phyloP scores from a whole-genome alignment of 1,139 yeast genomes.

The Candida sp. region DNA sequence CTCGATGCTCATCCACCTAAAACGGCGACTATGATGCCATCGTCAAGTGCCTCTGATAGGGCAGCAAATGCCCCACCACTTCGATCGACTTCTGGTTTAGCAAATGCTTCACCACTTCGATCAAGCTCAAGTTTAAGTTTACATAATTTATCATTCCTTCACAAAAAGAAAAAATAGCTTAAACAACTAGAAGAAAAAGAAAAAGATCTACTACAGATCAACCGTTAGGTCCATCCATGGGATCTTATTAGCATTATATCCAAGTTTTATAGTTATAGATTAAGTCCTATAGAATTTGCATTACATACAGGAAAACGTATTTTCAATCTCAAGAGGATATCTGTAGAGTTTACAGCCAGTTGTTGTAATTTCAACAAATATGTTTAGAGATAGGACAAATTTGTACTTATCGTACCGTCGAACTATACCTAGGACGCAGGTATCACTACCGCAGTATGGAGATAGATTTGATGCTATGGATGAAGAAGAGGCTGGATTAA shows the following conservation, averaged over 20 bases:
- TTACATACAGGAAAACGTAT: not conserved
- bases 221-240: too few species aligned
- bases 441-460: conserved; percentile 7
- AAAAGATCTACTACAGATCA: too few species aligned
- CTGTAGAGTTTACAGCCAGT: too few species aligned
- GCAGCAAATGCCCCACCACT: conserved; percentile 20
- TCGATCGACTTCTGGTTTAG: conserved; percentile 16
- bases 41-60: conserved; percentile 33
- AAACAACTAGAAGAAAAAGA: too few species aligned
- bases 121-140: conserved; percentile 27
- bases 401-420: conserved; percentile 68
- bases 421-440: conserved; percentile 53
- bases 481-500: conserved; percentile 58
- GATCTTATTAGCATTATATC: too few species aligned
- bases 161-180: conserved; percentile 20
- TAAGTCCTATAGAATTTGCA: not conserved
- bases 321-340: too few species aligned
- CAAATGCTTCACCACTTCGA: too few species aligned
- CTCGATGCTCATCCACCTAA: conserved; percentile 6
- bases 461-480: conserved; percentile 31
- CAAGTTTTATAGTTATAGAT: not conserved
- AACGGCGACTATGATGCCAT: conserved; percentile 15
- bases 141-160: conserved; percentile 25
- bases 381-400: conserved; percentile 77
- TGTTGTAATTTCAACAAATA: too few species aligned